Percentiles rank a stretch among this genome's conserved stretches.
Evolutionary conservation across 2,329 filamentous ascomycete genomes (phyloP).

Genomic region (Cladosporium sp.): DNA sequence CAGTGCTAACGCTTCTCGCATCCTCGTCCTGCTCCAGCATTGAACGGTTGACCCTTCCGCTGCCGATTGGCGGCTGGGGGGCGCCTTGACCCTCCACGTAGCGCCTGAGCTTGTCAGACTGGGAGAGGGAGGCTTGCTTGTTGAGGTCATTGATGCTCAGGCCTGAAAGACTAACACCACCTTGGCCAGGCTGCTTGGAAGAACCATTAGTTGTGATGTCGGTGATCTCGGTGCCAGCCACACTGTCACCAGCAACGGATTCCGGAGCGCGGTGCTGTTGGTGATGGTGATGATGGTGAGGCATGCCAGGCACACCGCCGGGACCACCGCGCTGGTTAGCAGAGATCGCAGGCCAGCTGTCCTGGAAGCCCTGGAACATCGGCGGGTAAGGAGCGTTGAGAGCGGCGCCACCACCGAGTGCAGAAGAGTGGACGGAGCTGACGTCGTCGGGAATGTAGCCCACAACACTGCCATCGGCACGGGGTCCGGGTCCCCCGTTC

Average conservation of each 20-base stretch:
- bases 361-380: conserved; percentile 92
- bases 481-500: conserved; percentile 35
- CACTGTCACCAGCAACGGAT: conserved; percentile 85
- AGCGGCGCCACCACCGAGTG: conserved; percentile 72
- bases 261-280: conserved; percentile 23
- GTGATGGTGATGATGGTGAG: conserved; percentile 11
- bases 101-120: conserved; percentile 86
- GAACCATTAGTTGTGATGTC: conserved; percentile 75
- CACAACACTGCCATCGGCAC: conserved; percentile 75
- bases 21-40: conserved; percentile 71
- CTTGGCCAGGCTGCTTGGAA: conserved; percentile 58
- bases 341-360: conserved; percentile 75
- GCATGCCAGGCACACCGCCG: conserved; percentile 38
- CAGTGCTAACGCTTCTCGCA: conserved; percentile 91
- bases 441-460: conserved; percentile 97
- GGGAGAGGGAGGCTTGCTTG: conserved; percentile 69
- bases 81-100: conserved; percentile 65
- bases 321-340: conserved; percentile 53
- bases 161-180: conserved; percentile 84
- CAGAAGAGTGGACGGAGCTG: conserved; percentile 90
- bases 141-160: conserved; percentile 66
- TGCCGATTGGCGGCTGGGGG: conserved; percentile 50
- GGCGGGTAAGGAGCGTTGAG: conserved; percentile 65
- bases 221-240: conserved; percentile 84
- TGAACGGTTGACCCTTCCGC: conserved; percentile 49